These are phyloP conservation scores for Cryptomeria japonica DNA, from an alignment of 75 land plant genomes.

Conservation along the genomic window DNA sequence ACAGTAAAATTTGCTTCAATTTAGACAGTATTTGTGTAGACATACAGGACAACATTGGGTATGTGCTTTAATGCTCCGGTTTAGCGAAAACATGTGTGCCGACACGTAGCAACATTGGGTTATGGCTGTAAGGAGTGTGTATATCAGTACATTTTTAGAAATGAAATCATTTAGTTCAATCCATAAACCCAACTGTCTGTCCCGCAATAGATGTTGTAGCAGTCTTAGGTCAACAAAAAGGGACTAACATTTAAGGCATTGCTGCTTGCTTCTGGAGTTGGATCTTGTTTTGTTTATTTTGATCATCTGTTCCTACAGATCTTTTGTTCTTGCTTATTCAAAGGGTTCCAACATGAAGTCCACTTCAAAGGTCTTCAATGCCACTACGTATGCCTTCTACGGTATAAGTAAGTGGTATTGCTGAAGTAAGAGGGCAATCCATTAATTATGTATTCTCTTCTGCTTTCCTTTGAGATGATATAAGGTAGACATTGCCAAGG, in stretches of 20 bases:
- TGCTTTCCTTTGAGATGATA: not conserved
- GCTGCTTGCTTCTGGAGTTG: no score
- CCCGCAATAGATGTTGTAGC: no score
- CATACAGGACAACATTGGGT: no score
- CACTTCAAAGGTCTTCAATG: not conserved
- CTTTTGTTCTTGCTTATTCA: not conserved
- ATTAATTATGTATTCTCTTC: not conserved
- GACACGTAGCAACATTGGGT: not conserved
- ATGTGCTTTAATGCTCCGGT: no score
- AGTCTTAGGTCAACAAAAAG: no score
- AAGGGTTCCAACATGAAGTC: not conserved
- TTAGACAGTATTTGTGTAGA: not conserved
- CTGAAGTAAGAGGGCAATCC: not conserved
- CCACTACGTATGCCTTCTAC: not conserved
- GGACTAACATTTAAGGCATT: no score
- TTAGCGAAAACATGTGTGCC: no score
- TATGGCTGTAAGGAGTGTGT: not conserved
- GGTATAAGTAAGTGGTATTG: not conserved
- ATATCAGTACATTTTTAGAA: not conserved
- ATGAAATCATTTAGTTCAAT: not conserved
- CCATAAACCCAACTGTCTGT: no score
- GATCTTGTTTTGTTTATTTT: no score
- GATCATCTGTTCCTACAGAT: not conserved
- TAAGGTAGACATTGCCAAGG: not conserved
- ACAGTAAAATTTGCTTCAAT: not conserved